Evolutionary conservation across 73 alveolate species (phyloP).

Genomic region (Effrenium voratum): DNA sequence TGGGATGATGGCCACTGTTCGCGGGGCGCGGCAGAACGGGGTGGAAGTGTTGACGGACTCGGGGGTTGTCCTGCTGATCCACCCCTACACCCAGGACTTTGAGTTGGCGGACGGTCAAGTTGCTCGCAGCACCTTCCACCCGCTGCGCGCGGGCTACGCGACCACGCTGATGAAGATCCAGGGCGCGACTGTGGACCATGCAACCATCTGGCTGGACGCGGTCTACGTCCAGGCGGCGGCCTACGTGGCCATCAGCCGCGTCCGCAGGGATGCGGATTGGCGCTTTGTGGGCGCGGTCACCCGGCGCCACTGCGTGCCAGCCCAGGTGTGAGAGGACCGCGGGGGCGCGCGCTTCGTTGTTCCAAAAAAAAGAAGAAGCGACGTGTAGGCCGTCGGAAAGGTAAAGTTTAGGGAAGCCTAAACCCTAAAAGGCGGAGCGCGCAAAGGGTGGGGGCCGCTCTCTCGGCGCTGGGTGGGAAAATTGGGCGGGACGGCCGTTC

Average conservation of each 20-base stretch:
- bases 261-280: background rate
- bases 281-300: background rate
- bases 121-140: background rate
- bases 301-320: slow-evolving; percentile 3
- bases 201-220: background rate
- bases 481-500: no score
- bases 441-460: no score
- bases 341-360: background rate
- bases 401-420: no score
- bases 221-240: background rate
- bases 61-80: background rate
- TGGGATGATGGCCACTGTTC: slow-evolving; percentile 12
- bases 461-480: no score
- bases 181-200: background rate
- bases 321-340: background rate
- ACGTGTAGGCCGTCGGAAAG: background rate
- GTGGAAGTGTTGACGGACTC: background rate
- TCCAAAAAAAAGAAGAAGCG: background rate
- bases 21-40: background rate
- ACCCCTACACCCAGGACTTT: background rate
- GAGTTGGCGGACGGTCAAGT: background rate
- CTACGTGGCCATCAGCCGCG: slow-evolving; percentile 16
- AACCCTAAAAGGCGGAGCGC: no score
- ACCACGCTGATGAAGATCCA: background rate
- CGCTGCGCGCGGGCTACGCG: background rate